Conservation (phyloP, 2,329 filamentous ascomycete genomes). For the Colletotrichum liaoningense region DNA sequence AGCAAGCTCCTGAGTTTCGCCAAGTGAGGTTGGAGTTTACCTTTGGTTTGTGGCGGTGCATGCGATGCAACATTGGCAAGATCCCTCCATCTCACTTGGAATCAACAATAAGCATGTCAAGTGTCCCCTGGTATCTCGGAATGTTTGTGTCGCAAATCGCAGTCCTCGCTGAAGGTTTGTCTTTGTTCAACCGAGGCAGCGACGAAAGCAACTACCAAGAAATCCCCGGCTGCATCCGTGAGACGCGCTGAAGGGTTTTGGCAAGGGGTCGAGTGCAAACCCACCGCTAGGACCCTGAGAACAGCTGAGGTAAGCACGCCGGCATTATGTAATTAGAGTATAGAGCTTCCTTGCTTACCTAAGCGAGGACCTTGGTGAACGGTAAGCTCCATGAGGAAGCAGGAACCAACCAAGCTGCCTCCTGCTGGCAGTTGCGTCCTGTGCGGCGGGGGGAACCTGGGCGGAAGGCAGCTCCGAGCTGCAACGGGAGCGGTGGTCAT, state of each 20-base stretch:
- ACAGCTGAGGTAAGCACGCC: background rate
- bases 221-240: background rate
- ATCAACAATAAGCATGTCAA: background rate
- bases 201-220: background rate
- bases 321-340: background rate
- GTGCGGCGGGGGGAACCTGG: background rate
- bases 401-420: background rate
- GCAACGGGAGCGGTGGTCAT: slow-evolving; percentile 21
- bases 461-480: slow-evolving; percentile 13
- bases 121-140: background rate
- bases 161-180: background rate
- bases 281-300: background rate
- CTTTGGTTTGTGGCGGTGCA: background rate
- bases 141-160: background rate
- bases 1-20: background rate
- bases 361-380: too few species aligned
- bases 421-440: background rate
- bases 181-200: background rate
- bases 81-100: background rate
- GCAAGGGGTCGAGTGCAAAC: background rate
- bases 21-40: background rate
- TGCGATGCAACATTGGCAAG: background rate
- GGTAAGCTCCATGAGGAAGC: background rate
- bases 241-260: background rate
- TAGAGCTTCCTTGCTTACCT: background rate